Evolutionary conservation across 2,329 filamentous ascomycete species (phyloP).

Genomic region (Dichotomopilus funicola): DNA sequence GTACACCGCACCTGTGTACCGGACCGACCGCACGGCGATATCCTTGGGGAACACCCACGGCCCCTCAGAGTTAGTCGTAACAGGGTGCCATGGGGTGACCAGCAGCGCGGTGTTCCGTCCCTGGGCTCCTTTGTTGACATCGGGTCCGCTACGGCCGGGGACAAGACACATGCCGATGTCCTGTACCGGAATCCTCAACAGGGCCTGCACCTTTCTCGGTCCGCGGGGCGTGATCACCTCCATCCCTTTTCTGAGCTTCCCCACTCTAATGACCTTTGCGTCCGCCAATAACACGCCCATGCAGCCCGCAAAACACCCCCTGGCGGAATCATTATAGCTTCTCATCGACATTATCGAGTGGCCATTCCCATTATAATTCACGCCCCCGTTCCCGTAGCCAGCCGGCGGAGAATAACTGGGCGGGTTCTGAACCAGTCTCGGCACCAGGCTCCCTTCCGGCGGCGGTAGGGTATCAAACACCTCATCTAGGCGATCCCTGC

Average conservation of each 20-base stretch:
- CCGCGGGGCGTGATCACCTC: constrained; percentile 46
- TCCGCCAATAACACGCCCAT: constrained; percentile 39
- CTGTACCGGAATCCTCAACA: constrained; percentile 44
- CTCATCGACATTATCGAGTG: background rate
- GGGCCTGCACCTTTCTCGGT: constrained; percentile 39
- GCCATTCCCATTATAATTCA: background rate
- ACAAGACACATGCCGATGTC: constrained; percentile 39
- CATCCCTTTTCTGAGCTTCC: constrained; percentile 39
- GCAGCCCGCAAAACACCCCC: constrained; percentile 47
- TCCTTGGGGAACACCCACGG: constrained; percentile 30
- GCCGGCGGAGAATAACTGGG: background rate
- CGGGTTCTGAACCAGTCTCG: no score
- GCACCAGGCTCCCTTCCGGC: constrained; percentile 33
- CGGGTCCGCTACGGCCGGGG: background rate
- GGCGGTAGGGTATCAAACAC: constrained; percentile 43
- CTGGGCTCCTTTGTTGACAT: no score
- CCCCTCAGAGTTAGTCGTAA: constrained; percentile 25
- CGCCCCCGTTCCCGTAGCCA: no score
- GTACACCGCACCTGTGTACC: constrained; percentile 48
- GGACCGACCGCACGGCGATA: constrained; percentile 27
- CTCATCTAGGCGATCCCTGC: constrained; percentile 42
- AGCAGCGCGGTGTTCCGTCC: constrained; percentile 30
- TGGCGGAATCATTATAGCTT: constrained; percentile 32
- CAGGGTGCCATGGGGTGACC: constrained; percentile 56
- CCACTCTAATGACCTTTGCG: constrained; percentile 25